phyloP scores from a whole-genome alignment of 805 yeast genomes.

The Yarrowia divulgata region DNA sequence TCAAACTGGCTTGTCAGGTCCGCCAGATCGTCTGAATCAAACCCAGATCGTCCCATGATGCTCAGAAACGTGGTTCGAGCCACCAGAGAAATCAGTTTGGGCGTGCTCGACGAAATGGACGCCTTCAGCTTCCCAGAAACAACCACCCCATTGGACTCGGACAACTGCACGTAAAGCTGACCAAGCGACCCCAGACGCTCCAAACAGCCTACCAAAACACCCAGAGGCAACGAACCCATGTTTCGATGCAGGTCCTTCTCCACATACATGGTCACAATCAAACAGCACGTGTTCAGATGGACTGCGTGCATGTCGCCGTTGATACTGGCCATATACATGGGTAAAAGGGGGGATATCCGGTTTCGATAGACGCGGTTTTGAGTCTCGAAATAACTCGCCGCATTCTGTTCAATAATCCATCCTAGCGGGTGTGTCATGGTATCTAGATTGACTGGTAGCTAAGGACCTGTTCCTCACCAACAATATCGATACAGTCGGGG shows the following conservation, averaged over 20 bases:
- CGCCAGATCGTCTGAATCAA: neutral
- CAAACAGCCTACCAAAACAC: neutral
- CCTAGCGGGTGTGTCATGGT: neutral
- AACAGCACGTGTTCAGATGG: slow-evolving; percentile 9
- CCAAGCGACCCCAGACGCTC: slow-evolving; percentile 2
- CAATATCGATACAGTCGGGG: too few species aligned
- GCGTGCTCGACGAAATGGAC: neutral
- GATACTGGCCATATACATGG: slow-evolving; percentile 4
- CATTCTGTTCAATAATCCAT: slow-evolving; percentile 22
- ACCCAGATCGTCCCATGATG: neutral
- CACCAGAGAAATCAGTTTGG: slow-evolving; percentile 1
- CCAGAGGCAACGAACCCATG: slow-evolving; percentile 11
- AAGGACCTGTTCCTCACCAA: too few species aligned
- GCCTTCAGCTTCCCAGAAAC: slow-evolving; percentile 10
- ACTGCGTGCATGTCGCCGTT: neutral
- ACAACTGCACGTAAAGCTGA: neutral
- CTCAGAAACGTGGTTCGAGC: slow-evolving; percentile 15
- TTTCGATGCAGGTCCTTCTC: slow-evolving; percentile 18
- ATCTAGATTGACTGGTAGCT: too few species aligned
- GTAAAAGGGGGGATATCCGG: neutral
- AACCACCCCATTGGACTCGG: slow-evolving; percentile 9
- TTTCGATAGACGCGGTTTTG: neutral
- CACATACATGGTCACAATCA: slow-evolving; percentile 13
- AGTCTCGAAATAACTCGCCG: neutral
- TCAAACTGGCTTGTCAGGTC: slow-evolving; percentile 10